These are phyloP conservation scores for Stenogyne calaminthoides DNA, from an alignment of 305 asterid genomes.

Conservation along the genomic window DNA sequence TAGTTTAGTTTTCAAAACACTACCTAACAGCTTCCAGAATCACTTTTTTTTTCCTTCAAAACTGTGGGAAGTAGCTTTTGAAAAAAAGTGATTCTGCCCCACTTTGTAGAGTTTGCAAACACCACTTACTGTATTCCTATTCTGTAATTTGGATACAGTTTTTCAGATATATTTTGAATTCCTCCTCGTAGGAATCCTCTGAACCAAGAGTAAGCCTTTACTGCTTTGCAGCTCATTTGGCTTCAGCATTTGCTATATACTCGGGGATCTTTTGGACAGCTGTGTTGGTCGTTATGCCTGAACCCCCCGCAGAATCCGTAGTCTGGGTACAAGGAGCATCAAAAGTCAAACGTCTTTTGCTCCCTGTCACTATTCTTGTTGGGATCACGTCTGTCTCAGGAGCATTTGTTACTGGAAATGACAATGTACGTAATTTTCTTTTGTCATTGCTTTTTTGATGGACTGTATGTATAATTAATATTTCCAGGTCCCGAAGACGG, in stretches of 20 bases:
- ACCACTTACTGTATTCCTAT: not conserved
- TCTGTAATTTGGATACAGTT: slow-evolving; percentile 13
- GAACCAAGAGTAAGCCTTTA: slow-evolving; percentile 95
- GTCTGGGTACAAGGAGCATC: slow-evolving; percentile 91
- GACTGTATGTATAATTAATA: slow-evolving; percentile 16
- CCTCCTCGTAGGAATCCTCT: slow-evolving; percentile 63
- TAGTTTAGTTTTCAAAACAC: too few species aligned
- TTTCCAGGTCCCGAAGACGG: slow-evolving; percentile 78
- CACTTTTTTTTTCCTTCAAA: too few species aligned
- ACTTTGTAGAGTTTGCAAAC: too few species aligned
- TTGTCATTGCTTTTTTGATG: slow-evolving; percentile 12
- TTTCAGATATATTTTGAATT: slow-evolving; percentile 3
- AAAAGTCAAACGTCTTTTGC: slow-evolving; percentile 69
- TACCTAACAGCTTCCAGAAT: too few species aligned
- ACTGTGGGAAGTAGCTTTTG: too few species aligned
- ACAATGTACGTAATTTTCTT: slow-evolving; percentile 56
- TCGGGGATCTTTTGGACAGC: slow-evolving; percentile 90
- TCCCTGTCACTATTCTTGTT: slow-evolving; percentile 79
- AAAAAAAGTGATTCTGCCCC: too few species aligned
- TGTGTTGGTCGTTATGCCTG: slow-evolving; percentile 91
- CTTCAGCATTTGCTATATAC: slow-evolving; percentile 83
- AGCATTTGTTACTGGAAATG: slow-evolving; percentile 95
- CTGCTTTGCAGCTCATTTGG: slow-evolving; percentile 88
- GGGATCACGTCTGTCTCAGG: slow-evolving; percentile 87
- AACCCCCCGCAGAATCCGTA: slow-evolving; percentile 75